A percentile compares a stretch with the other conserved stretches of the same genome.
Evolutionary conservation across 106 monocot genomes (phyloP).

Genomic region (Xerophyta viscosa): DNA sequence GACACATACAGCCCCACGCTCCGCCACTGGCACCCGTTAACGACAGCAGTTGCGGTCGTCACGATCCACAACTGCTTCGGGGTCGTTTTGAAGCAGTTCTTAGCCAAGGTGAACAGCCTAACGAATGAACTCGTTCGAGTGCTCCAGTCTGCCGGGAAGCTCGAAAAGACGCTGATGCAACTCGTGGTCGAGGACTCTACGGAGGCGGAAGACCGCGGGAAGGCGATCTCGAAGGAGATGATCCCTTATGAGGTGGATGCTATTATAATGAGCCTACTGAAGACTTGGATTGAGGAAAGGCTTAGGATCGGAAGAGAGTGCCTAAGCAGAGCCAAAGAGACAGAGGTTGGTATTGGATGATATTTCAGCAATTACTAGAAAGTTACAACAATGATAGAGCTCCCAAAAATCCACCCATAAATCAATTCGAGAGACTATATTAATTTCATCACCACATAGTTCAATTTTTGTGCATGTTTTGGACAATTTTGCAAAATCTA

Average conservation of each 20-base stretch:
- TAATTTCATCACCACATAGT: no score
- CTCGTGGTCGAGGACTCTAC: conserved; percentile 56
- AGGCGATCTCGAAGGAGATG: conserved; percentile 58
- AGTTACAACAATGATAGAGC: no score
- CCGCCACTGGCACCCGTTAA: conserved; percentile 48
- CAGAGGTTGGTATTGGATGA: conserved; percentile 72
- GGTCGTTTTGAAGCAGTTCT: conserved; percentile 57
- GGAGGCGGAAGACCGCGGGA: conserved; percentile 55
- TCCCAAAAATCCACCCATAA: no score
- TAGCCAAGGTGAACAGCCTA: conserved; percentile 32
- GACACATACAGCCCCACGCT: conserved; percentile 59
- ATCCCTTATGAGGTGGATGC: conserved; percentile 70
- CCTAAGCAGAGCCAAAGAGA: conserved; percentile 67
- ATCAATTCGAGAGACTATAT: no score
- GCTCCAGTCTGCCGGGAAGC: conserved; percentile 61
- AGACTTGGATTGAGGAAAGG: conserved; percentile 75
- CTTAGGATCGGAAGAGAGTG: conserved; percentile 50
- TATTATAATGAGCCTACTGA: conserved; percentile 40
- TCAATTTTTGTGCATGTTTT: no score
- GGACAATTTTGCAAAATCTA: no score
- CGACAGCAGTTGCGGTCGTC: conserved; percentile 46
- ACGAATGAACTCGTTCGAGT: conserved; percentile 61
- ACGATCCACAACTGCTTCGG: conserved; percentile 83
- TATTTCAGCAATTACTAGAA: no score
- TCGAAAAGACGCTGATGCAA: conserved; percentile 72